phyloP scores from a whole-genome alignment of 495 filamentous ascomycete genomes.

The Hypoxylon cercidicola region DNA sequence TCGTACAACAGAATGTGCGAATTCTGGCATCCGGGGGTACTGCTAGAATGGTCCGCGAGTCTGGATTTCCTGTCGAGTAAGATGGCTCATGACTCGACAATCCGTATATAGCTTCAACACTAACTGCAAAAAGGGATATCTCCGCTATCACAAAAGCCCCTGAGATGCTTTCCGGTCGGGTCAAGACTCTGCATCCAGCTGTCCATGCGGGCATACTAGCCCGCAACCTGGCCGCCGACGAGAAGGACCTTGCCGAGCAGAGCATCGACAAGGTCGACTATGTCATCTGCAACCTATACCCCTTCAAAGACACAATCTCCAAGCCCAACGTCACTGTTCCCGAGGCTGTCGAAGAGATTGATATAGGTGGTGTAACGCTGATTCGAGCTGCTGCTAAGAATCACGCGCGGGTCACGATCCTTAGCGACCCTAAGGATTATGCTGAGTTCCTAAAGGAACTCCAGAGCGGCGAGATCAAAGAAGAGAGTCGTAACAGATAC shows the following conservation, averaged over 20 bases:
- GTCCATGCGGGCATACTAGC: conserved; percentile 95
- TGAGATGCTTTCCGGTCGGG: conserved; percentile 94
- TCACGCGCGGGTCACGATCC: conserved; percentile 91
- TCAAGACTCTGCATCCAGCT: conserved; percentile 96
- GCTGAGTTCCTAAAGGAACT: conserved; percentile 92
- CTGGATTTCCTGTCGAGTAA: conserved; percentile 91
- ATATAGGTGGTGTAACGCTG: conserved; percentile 96
- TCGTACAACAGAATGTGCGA: conserved; percentile 88
- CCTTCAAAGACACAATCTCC: conserved; percentile 96
- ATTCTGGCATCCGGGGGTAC: conserved; percentile 95
- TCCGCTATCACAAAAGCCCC: conserved; percentile 98
- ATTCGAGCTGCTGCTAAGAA: conserved; percentile 98
- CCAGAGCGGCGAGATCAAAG: conserved; percentile 83
- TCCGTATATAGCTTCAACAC: conserved; percentile 10
- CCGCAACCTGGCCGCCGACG: conserved; percentile 88
- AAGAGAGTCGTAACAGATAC: conserved; percentile 82
- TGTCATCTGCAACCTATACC: conserved; percentile 98
- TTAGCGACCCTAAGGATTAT: conserved; percentile 94
- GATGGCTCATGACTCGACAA: conserved; percentile 41
- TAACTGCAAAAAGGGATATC: conserved; percentile 74
- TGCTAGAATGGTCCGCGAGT: conserved; percentile 92
- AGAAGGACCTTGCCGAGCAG: conserved; percentile 95
- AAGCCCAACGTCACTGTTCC: conserved; percentile 96
- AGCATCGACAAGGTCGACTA: conserved; percentile 98
- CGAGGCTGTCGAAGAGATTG: conserved; percentile 97